These are phyloP conservation scores for Abelmoschus esculentus DNA, from an alignment of 345 rosid genomes.

Conservation along the genomic window DNA sequence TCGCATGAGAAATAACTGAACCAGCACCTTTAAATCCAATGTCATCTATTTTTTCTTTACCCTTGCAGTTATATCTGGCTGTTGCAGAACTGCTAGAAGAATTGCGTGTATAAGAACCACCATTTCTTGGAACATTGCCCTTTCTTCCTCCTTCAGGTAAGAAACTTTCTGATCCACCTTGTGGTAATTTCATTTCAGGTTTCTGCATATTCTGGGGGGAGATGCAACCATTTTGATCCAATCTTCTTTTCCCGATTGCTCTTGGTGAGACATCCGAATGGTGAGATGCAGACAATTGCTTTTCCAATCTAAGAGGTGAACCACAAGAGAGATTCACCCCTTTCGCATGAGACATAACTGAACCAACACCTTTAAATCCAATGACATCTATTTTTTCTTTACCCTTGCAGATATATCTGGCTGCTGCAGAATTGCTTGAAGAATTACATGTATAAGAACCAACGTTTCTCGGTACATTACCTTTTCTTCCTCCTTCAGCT, in stretches of 20 bases:
- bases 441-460: slow-evolving; percentile 22
- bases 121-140: slow-evolving; percentile 16
- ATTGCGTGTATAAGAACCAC: slow-evolving; percentile 22
- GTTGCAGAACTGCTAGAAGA: slow-evolving; percentile 21
- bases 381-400: slow-evolving; percentile 46
- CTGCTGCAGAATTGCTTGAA: slow-evolving; percentile 20
- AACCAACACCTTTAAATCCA: slow-evolving; percentile 27
- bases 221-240: slow-evolving; percentile 88
- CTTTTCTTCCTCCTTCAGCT: slow-evolving; percentile 21
- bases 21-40: slow-evolving; percentile 22
- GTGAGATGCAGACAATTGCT: slow-evolving; percentile 3
- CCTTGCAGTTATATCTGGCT: slow-evolving; percentile 37
- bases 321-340: slow-evolving; percentile 31
- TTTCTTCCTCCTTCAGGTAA: slow-evolving; percentile 21
- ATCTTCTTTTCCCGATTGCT: slow-evolving; percentile 42
- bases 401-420: slow-evolving; percentile 43
- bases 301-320: slow-evolving; percentile 20
- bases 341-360: slow-evolving; percentile 27
- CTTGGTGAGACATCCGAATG: slow-evolving; percentile 26
- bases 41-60: slow-evolving; percentile 52
- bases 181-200: slow-evolving; percentile 23
- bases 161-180: slow-evolving; percentile 22
- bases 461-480: slow-evolving; percentile 15
- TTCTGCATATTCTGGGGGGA: slow-evolving; percentile 42
- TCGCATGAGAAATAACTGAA: slow-evolving; percentile 26